These are phyloP conservation scores for Wakefieldia striispora DNA, from an alignment of 768 basidiomycete genomes.

Conservation along the genomic window DNA sequence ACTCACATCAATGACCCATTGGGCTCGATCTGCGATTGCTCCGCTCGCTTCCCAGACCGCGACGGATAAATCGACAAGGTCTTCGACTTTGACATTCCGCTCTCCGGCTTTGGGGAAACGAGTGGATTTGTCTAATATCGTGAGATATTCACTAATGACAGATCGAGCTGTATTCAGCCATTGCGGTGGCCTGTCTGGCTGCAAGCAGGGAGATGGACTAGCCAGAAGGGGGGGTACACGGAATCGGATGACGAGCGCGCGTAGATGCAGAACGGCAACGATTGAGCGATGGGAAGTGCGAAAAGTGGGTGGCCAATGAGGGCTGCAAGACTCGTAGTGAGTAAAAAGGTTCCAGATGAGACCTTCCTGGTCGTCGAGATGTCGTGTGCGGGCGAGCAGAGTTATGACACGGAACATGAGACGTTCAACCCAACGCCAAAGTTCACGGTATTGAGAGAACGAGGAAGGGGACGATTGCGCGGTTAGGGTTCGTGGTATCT, in stretches of 20 bases:
- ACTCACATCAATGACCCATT: constrained; percentile 83
- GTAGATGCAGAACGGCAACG: constrained; percentile 67
- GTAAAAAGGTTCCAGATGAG: constrained; percentile 63
- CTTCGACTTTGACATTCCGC: constrained; percentile 73
- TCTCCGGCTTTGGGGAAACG: constrained; percentile 81
- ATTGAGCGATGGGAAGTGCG: constrained; percentile 72
- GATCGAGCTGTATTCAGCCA: constrained; percentile 69
- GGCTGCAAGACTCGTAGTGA: constrained; percentile 58
- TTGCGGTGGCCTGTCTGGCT: constrained; percentile 35
- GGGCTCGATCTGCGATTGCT: constrained; percentile 55
- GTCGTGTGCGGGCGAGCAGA: constrained; percentile 50
- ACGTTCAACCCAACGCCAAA: constrained; percentile 84
- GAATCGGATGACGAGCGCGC: constrained; percentile 61
- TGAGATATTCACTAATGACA: constrained; percentile 69
- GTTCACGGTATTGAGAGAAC: constrained; percentile 71
- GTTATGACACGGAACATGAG: constrained; percentile 80
- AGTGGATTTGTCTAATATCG: constrained; percentile 65
- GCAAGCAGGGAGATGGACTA: constrained; percentile 16
- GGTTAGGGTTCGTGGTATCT: constrained; percentile 39
- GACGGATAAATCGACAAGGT: constrained; percentile 78
- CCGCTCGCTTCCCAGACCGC: constrained; percentile 80
- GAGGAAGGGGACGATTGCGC: constrained; percentile 36
- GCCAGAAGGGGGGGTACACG: constrained; percentile 20
- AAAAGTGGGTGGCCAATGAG: constrained; percentile 78
- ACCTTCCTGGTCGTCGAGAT: constrained; percentile 34